Evolutionary conservation across 495 filamentous ascomycete genomes (phyloP).

Genomic region (Aspergillus leporis): DNA sequence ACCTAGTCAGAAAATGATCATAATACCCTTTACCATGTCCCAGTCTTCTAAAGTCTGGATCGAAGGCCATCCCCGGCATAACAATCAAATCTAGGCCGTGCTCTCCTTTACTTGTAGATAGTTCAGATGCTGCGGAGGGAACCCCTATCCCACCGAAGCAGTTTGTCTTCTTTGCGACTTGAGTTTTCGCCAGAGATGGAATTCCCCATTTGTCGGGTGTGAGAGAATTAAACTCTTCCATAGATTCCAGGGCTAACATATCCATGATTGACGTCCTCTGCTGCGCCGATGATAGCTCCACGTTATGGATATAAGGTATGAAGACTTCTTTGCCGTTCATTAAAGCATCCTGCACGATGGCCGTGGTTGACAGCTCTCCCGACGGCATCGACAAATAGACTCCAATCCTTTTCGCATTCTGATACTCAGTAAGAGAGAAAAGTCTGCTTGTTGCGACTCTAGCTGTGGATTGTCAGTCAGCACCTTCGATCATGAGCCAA

Average conservation of each 20-base stretch:
- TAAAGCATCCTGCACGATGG: slow-evolving; percentile 80
- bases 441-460: slow-evolving; percentile 56
- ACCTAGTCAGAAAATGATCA: slow-evolving; percentile 84
- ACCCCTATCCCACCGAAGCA: slow-evolving; percentile 58
- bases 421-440: slow-evolving; percentile 64
- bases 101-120: slow-evolving; percentile 30
- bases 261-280: slow-evolving; percentile 72
- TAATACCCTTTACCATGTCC: slow-evolving; percentile 98
- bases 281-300: slow-evolving; percentile 44
- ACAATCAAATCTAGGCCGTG: slow-evolving; percentile 81
- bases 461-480: slow-evolving; percentile 49
- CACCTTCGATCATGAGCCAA: slow-evolving; percentile 5
- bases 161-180: slow-evolving; percentile 62
- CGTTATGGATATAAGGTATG: slow-evolving; percentile 81
- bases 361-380: slow-evolving; percentile 77
- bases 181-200: slow-evolving; percentile 67
- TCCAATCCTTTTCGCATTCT: slow-evolving; percentile 69
- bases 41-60: slow-evolving; percentile 69
- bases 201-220: slow-evolving; percentile 88
- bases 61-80: slow-evolving; percentile 94
- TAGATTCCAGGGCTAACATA: slow-evolving; percentile 77
- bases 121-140: slow-evolving; percentile 12
- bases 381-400: slow-evolving; percentile 91
- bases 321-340: slow-evolving; percentile 78
- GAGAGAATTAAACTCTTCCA: slow-evolving; percentile 74